Percentiles rank a stretch among this genome's conserved stretches.
These are phyloP conservation scores for Graphilbum fragrans DNA, from an alignment of 2,329 filamentous ascomycete genomes.

Conservation along the genomic window DNA sequence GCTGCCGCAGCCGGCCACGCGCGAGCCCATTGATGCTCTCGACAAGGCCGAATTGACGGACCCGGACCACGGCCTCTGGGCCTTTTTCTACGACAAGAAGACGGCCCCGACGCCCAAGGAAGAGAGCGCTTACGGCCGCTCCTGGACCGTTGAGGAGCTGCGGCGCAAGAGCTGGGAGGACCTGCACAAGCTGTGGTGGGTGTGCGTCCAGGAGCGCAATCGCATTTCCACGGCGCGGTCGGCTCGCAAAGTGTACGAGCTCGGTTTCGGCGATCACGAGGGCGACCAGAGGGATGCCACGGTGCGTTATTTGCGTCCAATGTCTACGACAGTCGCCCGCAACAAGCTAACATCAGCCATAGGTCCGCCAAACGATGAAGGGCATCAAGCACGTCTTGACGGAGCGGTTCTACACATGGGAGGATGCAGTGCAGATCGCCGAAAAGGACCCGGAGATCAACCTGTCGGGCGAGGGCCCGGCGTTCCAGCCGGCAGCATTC, in stretches of 20 bases:
- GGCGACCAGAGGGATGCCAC: slow-evolving; percentile 46
- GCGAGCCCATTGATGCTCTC: slow-evolving; percentile 15
- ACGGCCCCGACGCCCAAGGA: slow-evolving; percentile 60
- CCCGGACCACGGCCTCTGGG: slow-evolving; percentile 77
- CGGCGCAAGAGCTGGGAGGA: slow-evolving; percentile 88
- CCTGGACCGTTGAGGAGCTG: slow-evolving; percentile 78
- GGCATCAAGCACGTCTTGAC: slow-evolving; percentile 75
- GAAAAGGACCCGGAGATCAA: slow-evolving; percentile 56
- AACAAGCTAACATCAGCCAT: too few species aligned
- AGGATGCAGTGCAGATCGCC: slow-evolving; percentile 58
- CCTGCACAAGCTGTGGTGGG: slow-evolving; percentile 86
- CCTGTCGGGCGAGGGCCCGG: slow-evolving; percentile 33
- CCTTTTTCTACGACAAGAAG: slow-evolving; percentile 68
- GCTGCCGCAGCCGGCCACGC: slow-evolving; percentile 57
- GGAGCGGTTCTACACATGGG: slow-evolving; percentile 81
- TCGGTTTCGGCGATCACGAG: slow-evolving; percentile 65
- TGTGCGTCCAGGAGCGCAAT: slow-evolving; percentile 84
- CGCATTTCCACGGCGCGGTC: slow-evolving; percentile 64
- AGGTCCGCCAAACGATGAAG: slow-evolving; percentile 70
- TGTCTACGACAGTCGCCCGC: too few species aligned
- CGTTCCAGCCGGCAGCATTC: slow-evolving; percentile 34
- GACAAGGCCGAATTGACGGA: slow-evolving; percentile 49
- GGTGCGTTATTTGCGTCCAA: too few species aligned
- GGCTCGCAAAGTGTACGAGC: slow-evolving; percentile 55
- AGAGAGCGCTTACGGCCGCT: slow-evolving; percentile 59